Base-by-base conservation (phyloP, 163 green algal genomes). In the Trebouxia gelatinosa region DNA sequence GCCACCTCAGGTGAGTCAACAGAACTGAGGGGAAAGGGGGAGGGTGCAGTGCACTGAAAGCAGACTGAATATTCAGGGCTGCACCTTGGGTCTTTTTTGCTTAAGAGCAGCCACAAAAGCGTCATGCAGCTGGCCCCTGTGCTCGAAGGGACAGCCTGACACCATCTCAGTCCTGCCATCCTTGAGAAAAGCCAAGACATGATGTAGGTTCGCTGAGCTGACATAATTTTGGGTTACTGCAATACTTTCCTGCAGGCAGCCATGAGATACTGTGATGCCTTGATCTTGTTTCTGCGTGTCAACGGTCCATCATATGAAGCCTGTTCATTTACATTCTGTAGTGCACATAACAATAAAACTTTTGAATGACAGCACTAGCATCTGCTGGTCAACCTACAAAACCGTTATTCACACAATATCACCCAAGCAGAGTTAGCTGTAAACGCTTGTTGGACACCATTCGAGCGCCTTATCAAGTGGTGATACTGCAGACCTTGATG, bases 211-310 rank as follows among this genome's bases (percentile, higher is more conserved):
- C n/a, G 82, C 83, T 5, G 31, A 39, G 66, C 80, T 89, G 50
- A 93, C 91, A 75, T 89, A 98, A 78, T 98, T 98, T 64, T 98
- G 95, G 0, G 95, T 99, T 3, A 99, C 80, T 0, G 96, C 96
- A 21, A 97, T 84, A 0, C 70, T 87, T 50, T 91, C 88, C 79
- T 90, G 74, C 68, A 59, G 28, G 17, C 40, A 43, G 46, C 46
- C 46, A 58, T 13, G 13, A 17, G 46, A 58, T 13, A 17, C 17
- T 13, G 46, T n/a, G 17, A 17, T 58, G 19, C 23, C 2, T 23
- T 3, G 3, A 3, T 2, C 3, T 19, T 19, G 48, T 23, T 29
- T 19, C 48, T 23, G 2, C 26, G 48, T 19, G 23, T 29, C 3
- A 3, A 19, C 2, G 26, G 2, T 23, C 26, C 19, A 19, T 59